Evolutionary conservation across 306 rosid genomes (phyloP).

Genomic region (Dalbergia oliveri): DNA sequence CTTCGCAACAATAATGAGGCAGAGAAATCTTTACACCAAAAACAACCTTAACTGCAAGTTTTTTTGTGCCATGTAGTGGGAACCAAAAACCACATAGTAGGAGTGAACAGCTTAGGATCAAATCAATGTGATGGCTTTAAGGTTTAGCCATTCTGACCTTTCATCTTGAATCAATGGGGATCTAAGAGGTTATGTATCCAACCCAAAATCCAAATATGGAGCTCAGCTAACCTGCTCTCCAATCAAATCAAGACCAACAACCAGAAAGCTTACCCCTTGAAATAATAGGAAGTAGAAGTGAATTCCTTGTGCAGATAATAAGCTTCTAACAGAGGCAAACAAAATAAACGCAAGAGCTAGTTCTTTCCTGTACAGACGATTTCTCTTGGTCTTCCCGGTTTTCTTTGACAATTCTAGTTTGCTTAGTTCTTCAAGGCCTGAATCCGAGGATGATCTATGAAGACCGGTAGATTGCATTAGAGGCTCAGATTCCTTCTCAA

Average conservation of each 20-base stretch:
- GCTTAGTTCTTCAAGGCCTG: too few species aligned
- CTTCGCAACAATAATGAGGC: conserved; percentile 59
- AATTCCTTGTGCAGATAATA: conserved; percentile 97
- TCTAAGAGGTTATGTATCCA: conserved; percentile 47
- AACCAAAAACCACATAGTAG: conserved; percentile 46
- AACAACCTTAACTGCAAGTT: conserved; percentile 47
- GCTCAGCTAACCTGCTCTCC: conserved; percentile 93
- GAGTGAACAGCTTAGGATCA: conserved; percentile 45
- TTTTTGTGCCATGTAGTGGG: conserved; percentile 53
- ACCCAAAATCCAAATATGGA: conserved; percentile 36
- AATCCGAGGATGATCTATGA: too few species aligned
- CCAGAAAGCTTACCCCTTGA: conserved; percentile 94
- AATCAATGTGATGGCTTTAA: conserved; percentile 36
- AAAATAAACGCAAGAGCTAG: conserved; percentile 89
- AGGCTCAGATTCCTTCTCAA: too few species aligned
- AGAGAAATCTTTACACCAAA: conserved; percentile 49
- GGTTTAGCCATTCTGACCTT: conserved; percentile 47
- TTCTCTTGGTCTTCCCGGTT: too few species aligned
- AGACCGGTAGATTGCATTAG: too few species aligned
- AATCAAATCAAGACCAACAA: conserved; percentile 94
- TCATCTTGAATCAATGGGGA: conserved; percentile 41
- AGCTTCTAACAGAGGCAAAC: conserved; percentile 89
- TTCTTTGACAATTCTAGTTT: too few species aligned
- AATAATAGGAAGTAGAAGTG: conserved; percentile 96
- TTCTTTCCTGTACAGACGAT: too few species aligned